Evolutionary conservation across 2,329 filamentous ascomycete species (phyloP).

Genomic region (Aspergillus udagawae): DNA sequence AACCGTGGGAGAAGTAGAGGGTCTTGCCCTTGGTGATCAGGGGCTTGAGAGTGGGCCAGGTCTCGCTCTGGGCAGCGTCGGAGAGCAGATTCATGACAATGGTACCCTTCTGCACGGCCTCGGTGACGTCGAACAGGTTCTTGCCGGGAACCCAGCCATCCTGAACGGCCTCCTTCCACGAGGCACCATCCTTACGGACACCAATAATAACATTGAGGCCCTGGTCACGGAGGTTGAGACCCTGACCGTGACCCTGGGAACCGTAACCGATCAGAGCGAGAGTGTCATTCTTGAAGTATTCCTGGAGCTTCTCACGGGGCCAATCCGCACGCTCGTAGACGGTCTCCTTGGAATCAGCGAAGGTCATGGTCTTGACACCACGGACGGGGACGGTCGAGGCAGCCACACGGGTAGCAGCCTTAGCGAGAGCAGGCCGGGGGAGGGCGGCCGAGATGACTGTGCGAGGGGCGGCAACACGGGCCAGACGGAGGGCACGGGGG

Average conservation of each 20-base stretch:
- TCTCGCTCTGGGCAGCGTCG: constrained; percentile 97
- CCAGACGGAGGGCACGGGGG: constrained; percentile 57
- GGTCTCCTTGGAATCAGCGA: constrained; percentile 89
- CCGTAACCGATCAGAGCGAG: constrained; percentile 98
- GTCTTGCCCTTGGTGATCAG: constrained; percentile 99
- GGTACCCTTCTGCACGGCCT: constrained; percentile 88
- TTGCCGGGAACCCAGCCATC: constrained; percentile 98
- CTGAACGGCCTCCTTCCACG: constrained; percentile 95
- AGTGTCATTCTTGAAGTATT: constrained; percentile 99
- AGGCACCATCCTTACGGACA: constrained; percentile 96
- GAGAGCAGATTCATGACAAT: constrained; percentile 99
- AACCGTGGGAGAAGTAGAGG: constrained; percentile 99
- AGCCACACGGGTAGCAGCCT: constrained; percentile 42
- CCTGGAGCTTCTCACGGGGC: constrained; percentile 98
- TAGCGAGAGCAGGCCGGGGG: constrained; percentile 46
- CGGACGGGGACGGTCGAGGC: constrained; percentile 50
- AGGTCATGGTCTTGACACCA: constrained; percentile 98
- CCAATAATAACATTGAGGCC: constrained; percentile 98
- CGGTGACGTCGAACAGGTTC: constrained; percentile 98
- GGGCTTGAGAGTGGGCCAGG: constrained; percentile 97
- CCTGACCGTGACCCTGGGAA: constrained; percentile 97
- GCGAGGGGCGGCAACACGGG: constrained; percentile 52
- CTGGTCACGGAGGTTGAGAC: constrained; percentile 99
- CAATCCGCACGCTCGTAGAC: constrained; percentile 98
- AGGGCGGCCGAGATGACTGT: constrained; percentile 57